Conservation (phyloP, 176 grass and related monocot species). For the Poa pratensis region DNA sequence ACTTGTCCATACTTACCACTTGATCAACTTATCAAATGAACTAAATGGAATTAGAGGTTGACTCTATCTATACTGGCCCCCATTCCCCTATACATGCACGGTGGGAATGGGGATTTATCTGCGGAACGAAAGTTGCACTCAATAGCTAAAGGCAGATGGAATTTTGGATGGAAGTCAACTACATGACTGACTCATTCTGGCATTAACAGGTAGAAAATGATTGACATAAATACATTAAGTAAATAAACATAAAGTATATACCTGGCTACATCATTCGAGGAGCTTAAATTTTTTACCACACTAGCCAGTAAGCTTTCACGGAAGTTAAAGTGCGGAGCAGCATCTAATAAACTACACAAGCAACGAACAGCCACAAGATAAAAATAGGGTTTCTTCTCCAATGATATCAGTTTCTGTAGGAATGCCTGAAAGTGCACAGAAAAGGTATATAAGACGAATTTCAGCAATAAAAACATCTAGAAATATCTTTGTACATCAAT, state of each 20-base stretch:
- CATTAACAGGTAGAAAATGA: background rate
- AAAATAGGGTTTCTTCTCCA: conserved; percentile 72
- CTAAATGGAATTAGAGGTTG: background rate
- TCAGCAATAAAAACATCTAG: conserved; percentile 24
- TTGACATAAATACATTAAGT: background rate
- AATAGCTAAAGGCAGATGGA: background rate
- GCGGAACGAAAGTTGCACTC: background rate
- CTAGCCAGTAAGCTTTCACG: conserved; percentile 75
- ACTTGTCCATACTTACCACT: background rate
- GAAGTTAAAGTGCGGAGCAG: conserved; percentile 90
- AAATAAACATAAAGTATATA: conserved; percentile 29
- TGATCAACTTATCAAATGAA: background rate
- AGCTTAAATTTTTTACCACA: conserved; percentile 87
- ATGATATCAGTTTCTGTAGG: conserved; percentile 67
- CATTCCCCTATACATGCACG: background rate
- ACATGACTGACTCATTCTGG: background rate
- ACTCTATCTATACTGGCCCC: background rate
- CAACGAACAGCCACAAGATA: conserved; percentile 72
- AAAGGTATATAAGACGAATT: background rate
- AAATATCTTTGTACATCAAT: conserved; percentile 3
- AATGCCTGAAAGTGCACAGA: conserved; percentile 67
- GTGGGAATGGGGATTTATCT: background rate
- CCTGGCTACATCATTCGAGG: conserved; percentile 83
- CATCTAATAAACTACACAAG: conserved; percentile 78
- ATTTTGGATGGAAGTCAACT: background rate